Conservation (phyloP, 352 stramenopile species). For the Halophytophthora batemanensis region DNA sequence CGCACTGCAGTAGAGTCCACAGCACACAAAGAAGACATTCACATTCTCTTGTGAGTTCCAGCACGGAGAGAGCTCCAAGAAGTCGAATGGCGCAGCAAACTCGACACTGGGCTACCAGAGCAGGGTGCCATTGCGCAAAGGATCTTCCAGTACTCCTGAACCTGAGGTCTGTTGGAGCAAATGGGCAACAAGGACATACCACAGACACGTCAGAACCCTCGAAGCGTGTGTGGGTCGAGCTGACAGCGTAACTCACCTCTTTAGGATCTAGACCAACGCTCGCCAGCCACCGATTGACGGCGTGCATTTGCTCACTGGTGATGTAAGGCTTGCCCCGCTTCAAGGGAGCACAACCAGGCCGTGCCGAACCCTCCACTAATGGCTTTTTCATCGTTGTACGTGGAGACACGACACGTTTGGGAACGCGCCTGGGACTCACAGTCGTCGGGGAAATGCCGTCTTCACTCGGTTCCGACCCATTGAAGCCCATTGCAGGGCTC, state of each 20-base stretch:
- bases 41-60: not conserved
- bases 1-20: not conserved
- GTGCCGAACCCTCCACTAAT: not conserved
- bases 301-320: conserved; percentile 27
- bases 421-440: not conserved
- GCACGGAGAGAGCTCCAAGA: too few species aligned
- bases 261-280: conserved; percentile 14
- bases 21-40: not conserved
- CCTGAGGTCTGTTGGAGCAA: conserved; percentile 3
- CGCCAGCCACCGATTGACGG: conserved; percentile 28
- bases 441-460: too few species aligned
- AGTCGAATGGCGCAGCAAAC: too few species aligned
- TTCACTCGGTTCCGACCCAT: too few species aligned
- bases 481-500: too few species aligned
- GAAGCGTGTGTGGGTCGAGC: not conserved
- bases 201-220: not conserved
- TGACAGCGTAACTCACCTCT: conserved; percentile 1
- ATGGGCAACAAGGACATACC: not conserved
- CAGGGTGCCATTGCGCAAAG: conserved; percentile 34
- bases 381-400: not conserved
- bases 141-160: conserved; percentile 28
- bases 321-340: conserved; percentile 25
- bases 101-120: conserved; percentile 22
- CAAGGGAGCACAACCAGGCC: conserved; percentile 3
- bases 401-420: not conserved